Evolutionary conservation across 2,329 filamentous ascomycete species (phyloP).

Genomic region (Aspergillus sp.): DNA sequence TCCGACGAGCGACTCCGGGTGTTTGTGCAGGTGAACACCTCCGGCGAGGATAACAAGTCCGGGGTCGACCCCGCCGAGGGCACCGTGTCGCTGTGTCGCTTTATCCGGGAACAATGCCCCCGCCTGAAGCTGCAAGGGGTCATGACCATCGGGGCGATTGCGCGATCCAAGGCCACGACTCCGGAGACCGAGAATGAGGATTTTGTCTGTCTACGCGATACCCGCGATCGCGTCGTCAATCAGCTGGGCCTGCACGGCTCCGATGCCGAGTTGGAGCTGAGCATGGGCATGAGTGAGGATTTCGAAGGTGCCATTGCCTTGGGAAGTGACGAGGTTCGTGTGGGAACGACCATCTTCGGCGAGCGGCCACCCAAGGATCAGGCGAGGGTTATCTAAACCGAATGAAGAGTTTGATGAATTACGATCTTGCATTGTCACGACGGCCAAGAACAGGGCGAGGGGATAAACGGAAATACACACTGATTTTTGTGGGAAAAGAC

Average conservation of each 20-base stretch:
- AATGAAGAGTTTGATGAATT: conserved; percentile 6
- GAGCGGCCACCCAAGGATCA: conserved; percentile 75
- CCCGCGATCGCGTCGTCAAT: conserved; percentile 67
- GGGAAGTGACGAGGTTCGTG: conserved; percentile 85
- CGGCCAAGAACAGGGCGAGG: background rate
- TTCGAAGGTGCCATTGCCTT: conserved; percentile 82
- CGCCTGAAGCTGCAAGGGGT: conserved; percentile 74
- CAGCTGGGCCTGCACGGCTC: conserved; percentile 55
- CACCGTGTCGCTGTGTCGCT: conserved; percentile 65
- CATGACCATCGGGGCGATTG: conserved; percentile 98
- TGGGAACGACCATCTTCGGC: conserved; percentile 94
- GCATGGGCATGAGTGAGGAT: conserved; percentile 98
- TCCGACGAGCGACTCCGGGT: conserved; percentile 58
- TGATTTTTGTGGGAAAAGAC: background rate
- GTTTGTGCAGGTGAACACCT: conserved; percentile 95
- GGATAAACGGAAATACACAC: background rate
- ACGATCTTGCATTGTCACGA: conserved; percentile 9
- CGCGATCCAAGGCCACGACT: conserved; percentile 71
- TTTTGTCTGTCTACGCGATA: conserved; percentile 68
- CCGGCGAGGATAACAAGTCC: conserved; percentile 80
- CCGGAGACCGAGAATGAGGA: conserved; percentile 87
- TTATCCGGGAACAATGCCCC: conserved; percentile 70
- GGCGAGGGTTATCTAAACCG: conserved; percentile 60
- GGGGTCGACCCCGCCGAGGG: conserved; percentile 66
- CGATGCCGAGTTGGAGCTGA: conserved; percentile 70